Evolutionary conservation across 768 basidiomycete species (phyloP), one percentile per base, ranked within the genome.

Genomic region (Scleroderma citrinum): DNA sequence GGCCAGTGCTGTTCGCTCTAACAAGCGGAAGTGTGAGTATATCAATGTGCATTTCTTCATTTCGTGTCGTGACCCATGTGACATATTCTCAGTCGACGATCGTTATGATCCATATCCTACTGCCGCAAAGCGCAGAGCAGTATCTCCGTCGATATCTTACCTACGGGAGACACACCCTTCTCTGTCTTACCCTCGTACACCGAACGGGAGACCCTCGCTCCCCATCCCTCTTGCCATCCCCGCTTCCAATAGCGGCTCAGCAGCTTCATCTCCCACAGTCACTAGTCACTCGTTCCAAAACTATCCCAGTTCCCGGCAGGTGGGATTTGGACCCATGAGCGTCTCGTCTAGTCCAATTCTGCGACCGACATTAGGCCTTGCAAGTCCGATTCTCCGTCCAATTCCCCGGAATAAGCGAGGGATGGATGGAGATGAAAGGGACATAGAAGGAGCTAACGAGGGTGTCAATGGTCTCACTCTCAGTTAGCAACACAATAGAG

Each of bases 21-120:
- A 84, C 60, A 91, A 91, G 65, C 82, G 88, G 43, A 91, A 91
- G 78, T 66, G 88, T 87, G 59, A 58, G 65, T 30, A 77, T 67
- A 24, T 49, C 29, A 39, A 45, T 41, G 31, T 16, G 42, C 41
- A 17, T 16, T 26, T 53, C 38, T 51, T 39, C 23, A 12, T 23
- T 31, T 39, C n/a, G 29, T n/a, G 5, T 37, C 21, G 7, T 49
- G 37, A 61, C 23, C 53, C 56, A 49, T 45, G 38, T 55, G 24
- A 34, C 26, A 21, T 32, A 30, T 16, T 26, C 14, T 20, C 57
- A 88, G 87, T 87, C 54, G 88, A 90, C 48, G 88, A 91, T 62
- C 82, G 88, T 10, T 91, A 85, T 62, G 88, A 91, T 62, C 88
- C 88, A 43, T 91, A 91, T 66, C 83, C 85, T 29, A 81, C 77